Base-by-base conservation (phyloP, 345 rosid genomes). In the Cochlearia excelsa region DNA sequence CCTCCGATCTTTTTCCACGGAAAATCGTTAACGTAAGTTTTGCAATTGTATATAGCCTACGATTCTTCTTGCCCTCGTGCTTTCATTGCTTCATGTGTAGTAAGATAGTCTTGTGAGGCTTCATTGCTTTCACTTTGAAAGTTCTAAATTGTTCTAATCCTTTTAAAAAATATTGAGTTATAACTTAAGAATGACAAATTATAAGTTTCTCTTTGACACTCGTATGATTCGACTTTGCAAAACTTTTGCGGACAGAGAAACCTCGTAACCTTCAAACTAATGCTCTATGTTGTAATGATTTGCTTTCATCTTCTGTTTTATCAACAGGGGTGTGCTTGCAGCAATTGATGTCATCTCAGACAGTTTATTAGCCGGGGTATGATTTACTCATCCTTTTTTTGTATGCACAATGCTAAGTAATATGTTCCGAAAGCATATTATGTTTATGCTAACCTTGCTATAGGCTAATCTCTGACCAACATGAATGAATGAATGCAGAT, bases 1-100 rank as follows among this genome's bases (percentile, higher is more conserved):
- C 99, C 99, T 46, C 99, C 99, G 3, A 43, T 94, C 40, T 83
- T 94, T 65, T 94, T 94, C 75, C 88, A 80, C n/a, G 99, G 99
- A 74, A 76, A 85, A 67, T 94, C 99, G 59, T 74, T 94, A 68
- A 84, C 99, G 97, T 94, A 90, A 87, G 97, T 67, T 61, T 68
- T 70, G 9, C 42, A 29, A 31, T 30, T 34, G 9, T 56, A 40
- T 23, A 1, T 9, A 16, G 23, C 69, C 39, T 53, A n/a, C 5
- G 1, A 11, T 28, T 47, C 33, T 2, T 64, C 45, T 68, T 11
- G n/a, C 51, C 2, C 52, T 46, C 10, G 9, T 23, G 6, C 29
- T 7, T 9, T 55, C 29, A 27, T 28, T 45, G 39, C 63, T 9
- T 51, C 55, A 7, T 52, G 30, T 47, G 27, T 42, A 58, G 51